phyloP scores from a whole-genome alignment of 179 eudicot species.

The Corrigiola litoralis region DNA sequence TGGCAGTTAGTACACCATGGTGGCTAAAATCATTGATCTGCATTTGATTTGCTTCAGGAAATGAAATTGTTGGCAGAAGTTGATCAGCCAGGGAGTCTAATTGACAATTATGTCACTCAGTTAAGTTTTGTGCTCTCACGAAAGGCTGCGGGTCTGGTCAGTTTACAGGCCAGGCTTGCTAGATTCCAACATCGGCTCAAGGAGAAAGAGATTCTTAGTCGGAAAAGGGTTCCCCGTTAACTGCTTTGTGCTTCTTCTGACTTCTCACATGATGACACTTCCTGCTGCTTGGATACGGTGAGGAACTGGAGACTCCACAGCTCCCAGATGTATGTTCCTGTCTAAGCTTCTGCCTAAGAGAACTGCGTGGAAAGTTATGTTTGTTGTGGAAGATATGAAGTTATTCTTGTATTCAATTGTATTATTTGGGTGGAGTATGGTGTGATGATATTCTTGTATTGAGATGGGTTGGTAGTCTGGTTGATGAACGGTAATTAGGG shows the following conservation, averaged over 20 bases:
- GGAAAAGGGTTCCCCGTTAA: constrained; percentile 73
- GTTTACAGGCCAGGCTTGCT: constrained; percentile 95
- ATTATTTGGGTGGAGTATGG: constrained; percentile 14
- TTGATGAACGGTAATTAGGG: constrained; percentile 10
- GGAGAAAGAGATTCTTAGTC: constrained; percentile 93
- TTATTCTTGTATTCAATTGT: constrained; percentile 16
- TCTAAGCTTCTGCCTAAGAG: not conserved
- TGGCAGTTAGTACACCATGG: too few species aligned
- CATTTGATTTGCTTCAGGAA: constrained; percentile 47
- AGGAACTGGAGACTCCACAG: constrained; percentile 1
- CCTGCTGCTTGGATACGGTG: not conserved
- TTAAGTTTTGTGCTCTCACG: constrained; percentile 92
- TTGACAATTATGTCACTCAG: constrained; percentile 91
- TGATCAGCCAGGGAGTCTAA: constrained; percentile 94
- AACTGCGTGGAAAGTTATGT: constrained; percentile 2
- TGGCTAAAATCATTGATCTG: not conserved
- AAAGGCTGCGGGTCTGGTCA: constrained; percentile 93
- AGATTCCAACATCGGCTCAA: constrained; percentile 94
- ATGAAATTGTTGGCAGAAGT: constrained; percentile 99
- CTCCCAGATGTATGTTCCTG: not conserved
- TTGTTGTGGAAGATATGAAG: constrained; percentile 6
- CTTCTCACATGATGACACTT: not conserved
- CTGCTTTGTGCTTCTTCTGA: not conserved
- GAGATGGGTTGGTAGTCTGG: constrained; percentile 16
- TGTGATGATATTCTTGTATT: not conserved